phyloP scores from a whole-genome alignment of 2,329 filamentous ascomycete genomes.

The Trichoderma hamatum region DNA sequence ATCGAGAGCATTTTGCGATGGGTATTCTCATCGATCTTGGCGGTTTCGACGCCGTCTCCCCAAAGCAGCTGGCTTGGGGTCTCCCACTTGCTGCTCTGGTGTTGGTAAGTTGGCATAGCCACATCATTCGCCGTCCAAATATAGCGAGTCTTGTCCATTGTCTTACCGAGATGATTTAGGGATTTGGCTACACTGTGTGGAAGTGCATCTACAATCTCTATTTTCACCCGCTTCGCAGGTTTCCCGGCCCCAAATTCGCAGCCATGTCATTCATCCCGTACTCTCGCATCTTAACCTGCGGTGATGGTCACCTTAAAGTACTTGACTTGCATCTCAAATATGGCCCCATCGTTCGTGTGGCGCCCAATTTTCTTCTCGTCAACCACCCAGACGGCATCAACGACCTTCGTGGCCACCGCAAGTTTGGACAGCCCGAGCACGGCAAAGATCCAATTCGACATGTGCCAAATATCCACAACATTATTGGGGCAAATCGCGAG shows the following conservation, averaged over 20 bases:
- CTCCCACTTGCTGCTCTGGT: background rate
- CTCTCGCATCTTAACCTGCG: background rate
- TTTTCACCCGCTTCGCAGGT: slow-evolving; percentile 24
- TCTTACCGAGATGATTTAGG: background rate
- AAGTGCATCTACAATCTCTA: slow-evolving; percentile 16
- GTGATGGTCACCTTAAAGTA: background rate
- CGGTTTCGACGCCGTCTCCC: background rate
- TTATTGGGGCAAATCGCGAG: slow-evolving; percentile 30
- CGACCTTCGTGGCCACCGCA: slow-evolving; percentile 31
- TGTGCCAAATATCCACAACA: slow-evolving; percentile 3
- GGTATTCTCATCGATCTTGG: background rate
- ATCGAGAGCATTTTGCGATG: background rate
- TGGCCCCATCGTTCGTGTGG: slow-evolving; percentile 18
- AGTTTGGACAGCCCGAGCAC: slow-evolving; percentile 27
- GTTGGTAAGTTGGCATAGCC: background rate
- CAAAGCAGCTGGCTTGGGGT: background rate
- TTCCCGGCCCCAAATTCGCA: slow-evolving; percentile 17
- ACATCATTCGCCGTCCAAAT: too few relatives aligned
- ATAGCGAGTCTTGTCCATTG: background rate
- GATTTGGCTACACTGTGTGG: slow-evolving; percentile 23
- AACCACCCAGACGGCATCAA: slow-evolving; percentile 25
- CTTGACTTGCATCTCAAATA: slow-evolving; percentile 20
- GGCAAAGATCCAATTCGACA: slow-evolving; percentile 19
- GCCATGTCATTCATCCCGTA: slow-evolving; percentile 9
- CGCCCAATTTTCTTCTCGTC: slow-evolving; percentile 19